Percentiles rank a stretch among this genome's conserved stretches.
phyloP scores from a whole-genome alignment of 192 early-diverging fungal genomes.

The Spizellomyces sp. region DNA sequence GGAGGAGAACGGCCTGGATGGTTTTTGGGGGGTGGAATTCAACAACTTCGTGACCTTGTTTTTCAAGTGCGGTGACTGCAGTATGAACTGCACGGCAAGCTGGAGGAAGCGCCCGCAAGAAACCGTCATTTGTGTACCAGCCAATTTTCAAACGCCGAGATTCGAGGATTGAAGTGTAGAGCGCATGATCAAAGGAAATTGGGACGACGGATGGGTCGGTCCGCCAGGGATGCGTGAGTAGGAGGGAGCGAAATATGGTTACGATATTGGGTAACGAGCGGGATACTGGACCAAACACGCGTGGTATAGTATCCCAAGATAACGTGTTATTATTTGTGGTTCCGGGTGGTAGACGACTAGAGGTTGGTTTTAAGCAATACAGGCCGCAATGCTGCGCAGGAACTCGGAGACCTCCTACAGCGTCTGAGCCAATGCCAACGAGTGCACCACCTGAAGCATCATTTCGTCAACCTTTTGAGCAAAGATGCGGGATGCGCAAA shows the following conservation, averaged over 20 bases:
- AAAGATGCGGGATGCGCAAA: no score
- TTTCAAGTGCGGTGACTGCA: not conserved
- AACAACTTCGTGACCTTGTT: constrained; percentile 7
- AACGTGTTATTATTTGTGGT: constrained; percentile 6
- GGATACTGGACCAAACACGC: no score
- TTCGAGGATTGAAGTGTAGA: not conserved
- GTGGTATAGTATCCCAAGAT: not conserved
- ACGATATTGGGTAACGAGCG: not conserved
- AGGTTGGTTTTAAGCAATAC: constrained; percentile 13
- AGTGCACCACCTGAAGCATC: not conserved
- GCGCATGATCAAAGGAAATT: constrained; percentile 8
- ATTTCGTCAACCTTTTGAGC: not conserved
- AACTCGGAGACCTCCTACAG: constrained; percentile 5
- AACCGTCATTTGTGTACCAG: not conserved
- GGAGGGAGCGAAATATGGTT: not conserved
- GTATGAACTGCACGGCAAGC: not conserved
- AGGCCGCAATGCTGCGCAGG: constrained; percentile 8
- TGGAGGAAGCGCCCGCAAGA: not conserved
- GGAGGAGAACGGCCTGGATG: not conserved
- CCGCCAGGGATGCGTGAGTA: not conserved
- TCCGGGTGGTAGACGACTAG: not conserved
- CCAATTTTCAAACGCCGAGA: not conserved
- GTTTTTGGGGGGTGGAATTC: constrained; percentile 1
- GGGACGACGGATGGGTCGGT: constrained; percentile 1
- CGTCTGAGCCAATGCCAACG: not conserved